phyloP scores from a whole-genome alignment of 805 yeast species.

The Clavispora fructus region DNA sequence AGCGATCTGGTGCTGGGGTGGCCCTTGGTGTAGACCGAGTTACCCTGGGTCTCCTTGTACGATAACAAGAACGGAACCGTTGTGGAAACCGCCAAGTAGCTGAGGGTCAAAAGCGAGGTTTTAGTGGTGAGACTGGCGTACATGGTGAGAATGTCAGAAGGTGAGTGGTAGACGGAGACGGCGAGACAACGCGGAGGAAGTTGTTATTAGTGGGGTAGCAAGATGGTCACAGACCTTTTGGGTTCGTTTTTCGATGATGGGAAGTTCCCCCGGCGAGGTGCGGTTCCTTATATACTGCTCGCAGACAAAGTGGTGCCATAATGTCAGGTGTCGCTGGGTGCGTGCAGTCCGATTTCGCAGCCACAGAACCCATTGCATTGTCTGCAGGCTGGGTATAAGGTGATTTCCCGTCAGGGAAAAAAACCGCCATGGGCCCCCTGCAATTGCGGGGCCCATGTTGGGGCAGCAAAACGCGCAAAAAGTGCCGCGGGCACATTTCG shows the following conservation, averaged over 20 bases:
- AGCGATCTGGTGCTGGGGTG: constrained; percentile 30
- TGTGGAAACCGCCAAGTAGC: constrained; percentile 35
- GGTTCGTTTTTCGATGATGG: background rate
- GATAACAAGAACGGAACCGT: constrained; percentile 38
- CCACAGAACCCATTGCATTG: constrained; percentile 5
- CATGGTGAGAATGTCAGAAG: constrained; percentile 11
- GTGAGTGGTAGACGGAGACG: background rate
- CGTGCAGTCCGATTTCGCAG: constrained; percentile 10
- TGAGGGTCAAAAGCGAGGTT: constrained; percentile 28
- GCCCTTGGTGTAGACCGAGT: constrained; percentile 26
- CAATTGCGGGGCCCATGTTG: no score
- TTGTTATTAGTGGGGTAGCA: background rate
- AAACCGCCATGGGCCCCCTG: no score
- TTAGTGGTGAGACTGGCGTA: constrained; percentile 19
- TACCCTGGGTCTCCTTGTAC: constrained; percentile 29
- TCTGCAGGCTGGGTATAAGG: background rate
- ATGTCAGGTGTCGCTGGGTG: background rate
- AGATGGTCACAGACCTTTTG: background rate
- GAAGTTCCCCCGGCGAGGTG: background rate
- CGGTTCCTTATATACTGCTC: background rate
- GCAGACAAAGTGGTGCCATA: constrained; percentile 7
- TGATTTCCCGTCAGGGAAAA: background rate
- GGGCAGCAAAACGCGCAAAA: no score
- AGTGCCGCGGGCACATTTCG: no score
- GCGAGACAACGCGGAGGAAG: background rate